Evolutionary conservation across 2,329 filamentous ascomycete species (phyloP).

Genomic region (Arthrobotrys iridis): DNA sequence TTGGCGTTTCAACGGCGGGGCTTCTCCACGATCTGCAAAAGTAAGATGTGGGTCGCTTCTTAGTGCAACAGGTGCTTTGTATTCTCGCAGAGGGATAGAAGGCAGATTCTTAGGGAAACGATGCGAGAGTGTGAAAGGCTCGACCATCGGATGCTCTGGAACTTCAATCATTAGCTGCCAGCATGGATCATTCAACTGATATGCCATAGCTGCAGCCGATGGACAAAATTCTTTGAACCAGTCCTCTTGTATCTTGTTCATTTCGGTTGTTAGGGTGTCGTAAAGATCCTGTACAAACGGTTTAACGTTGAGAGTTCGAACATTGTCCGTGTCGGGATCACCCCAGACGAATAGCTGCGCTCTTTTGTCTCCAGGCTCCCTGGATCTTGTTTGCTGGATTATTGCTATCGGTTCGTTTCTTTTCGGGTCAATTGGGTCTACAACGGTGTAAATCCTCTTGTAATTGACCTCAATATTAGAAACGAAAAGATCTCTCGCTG

Average conservation of each 20-base stretch:
- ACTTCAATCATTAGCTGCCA: slow-evolving; percentile 9
- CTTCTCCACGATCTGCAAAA: background rate
- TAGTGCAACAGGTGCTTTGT: background rate
- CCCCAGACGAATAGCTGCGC: slow-evolving; percentile 18
- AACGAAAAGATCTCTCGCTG: slow-evolving; percentile 53
- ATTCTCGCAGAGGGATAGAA: background rate
- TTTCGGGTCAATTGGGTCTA: background rate
- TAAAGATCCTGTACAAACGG: slow-evolving; percentile 13
- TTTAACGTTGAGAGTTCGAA: slow-evolving; percentile 9
- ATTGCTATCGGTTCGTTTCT: slow-evolving; percentile 18
- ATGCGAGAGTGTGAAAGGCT: slow-evolving; percentile 13
- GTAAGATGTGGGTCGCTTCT: slow-evolving; percentile 16
- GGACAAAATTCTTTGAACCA: slow-evolving; percentile 20
- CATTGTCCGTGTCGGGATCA: background rate
- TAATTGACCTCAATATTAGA: slow-evolving; percentile 54
- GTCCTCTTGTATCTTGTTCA: background rate
- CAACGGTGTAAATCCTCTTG: slow-evolving; percentile 58
- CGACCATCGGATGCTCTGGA: background rate
- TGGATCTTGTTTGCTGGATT: background rate
- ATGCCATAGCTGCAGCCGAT: slow-evolving; percentile 14
- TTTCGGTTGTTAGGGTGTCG: background rate
- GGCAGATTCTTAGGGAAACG: slow-evolving; percentile 1
- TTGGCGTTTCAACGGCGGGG: background rate
- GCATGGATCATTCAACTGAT: slow-evolving; percentile 12
- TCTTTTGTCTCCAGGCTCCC: background rate